Conservation (phyloP, 768 basidiomycete species). For the Hebeloma cylindrosporum region DNA sequence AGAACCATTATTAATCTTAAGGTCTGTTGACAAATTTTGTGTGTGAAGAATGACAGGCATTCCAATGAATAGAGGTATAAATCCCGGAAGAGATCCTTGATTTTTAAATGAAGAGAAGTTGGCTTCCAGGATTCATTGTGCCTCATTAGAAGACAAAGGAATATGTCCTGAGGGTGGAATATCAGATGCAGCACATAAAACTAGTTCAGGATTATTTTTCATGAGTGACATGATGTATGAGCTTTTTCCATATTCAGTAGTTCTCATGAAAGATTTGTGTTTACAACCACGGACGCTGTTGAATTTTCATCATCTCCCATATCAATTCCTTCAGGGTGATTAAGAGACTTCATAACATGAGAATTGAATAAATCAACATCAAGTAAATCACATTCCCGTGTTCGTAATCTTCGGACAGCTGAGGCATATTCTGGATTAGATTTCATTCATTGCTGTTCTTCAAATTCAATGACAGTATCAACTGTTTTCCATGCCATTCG, state of each 20-base stretch:
- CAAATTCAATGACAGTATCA: conserved; percentile 16
- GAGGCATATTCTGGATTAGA: conserved; percentile 21
- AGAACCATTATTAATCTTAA: conserved; percentile 30
- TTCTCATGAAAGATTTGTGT: not conserved
- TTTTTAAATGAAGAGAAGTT: conserved; percentile 1
- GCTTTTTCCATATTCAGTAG: conserved; percentile 6
- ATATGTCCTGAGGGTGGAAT: too few species aligned
- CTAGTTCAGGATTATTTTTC: not conserved
- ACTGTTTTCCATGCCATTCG: conserved; percentile 11
- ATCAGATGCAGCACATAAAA: conserved; percentile 1
- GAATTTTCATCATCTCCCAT: conserved; percentile 5
- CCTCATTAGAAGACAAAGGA: too few species aligned
- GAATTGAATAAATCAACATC: conserved; percentile 13
- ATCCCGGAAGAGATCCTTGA: conserved; percentile 18
- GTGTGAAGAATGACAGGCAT: conserved; percentile 31
- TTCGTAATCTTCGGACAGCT: conserved; percentile 13
- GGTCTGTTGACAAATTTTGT: conserved; percentile 29
- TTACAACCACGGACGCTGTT: not conserved
- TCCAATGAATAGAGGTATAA: conserved; percentile 24
- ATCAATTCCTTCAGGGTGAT: conserved; percentile 12
- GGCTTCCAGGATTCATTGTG: too few species aligned
- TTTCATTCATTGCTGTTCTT: conserved; percentile 27
- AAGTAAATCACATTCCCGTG: not conserved
- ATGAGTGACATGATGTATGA: not conserved
- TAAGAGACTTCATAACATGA: conserved; percentile 8